Evolutionary conservation across 1,139 yeast species (phyloP).

Genomic region (Maudiozyma humilis): DNA sequence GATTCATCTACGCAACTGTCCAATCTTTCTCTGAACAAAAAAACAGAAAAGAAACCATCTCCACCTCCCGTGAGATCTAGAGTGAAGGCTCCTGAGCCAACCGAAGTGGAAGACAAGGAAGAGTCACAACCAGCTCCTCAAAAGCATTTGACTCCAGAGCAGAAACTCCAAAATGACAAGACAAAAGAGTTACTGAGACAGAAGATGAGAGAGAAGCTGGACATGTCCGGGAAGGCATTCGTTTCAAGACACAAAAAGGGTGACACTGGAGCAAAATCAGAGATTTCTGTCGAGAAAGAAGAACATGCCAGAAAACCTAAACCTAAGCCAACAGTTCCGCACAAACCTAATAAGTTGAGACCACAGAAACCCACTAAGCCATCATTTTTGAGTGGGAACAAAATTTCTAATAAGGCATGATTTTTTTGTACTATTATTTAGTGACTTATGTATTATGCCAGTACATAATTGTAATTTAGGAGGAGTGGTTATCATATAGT

Average conservation of each 20-base stretch:
- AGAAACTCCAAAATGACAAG: slow-evolving; percentile 2
- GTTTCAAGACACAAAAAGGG: background rate
- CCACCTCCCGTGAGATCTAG: background rate
- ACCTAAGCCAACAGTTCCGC: slow-evolving; percentile 15
- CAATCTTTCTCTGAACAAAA: background rate
- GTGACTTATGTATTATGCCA: background rate
- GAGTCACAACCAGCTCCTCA: background rate
- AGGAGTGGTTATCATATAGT: too few relatives aligned
- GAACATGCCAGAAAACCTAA: background rate
- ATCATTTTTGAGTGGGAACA: slow-evolving; percentile 17
- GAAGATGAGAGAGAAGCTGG: slow-evolving; percentile 5
- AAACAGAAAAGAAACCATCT: background rate
- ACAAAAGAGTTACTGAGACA: slow-evolving; percentile 6
- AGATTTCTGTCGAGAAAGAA: background rate
- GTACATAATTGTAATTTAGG: background rate
- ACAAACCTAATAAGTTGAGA: slow-evolving; percentile 22
- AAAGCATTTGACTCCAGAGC: background rate
- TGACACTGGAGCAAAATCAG: too few relatives aligned
- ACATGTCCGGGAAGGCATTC: slow-evolving; percentile 1
- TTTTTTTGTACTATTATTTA: background rate
- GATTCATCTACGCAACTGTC: background rate
- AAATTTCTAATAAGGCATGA: slow-evolving; percentile 3
- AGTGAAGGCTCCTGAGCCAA: background rate
- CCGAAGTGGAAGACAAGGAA: too few relatives aligned
- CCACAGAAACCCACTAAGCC: slow-evolving; percentile 27